phyloP scores from a whole-genome alignment of 306 rosid genomes.

The Cucumis cinereus region DNA sequence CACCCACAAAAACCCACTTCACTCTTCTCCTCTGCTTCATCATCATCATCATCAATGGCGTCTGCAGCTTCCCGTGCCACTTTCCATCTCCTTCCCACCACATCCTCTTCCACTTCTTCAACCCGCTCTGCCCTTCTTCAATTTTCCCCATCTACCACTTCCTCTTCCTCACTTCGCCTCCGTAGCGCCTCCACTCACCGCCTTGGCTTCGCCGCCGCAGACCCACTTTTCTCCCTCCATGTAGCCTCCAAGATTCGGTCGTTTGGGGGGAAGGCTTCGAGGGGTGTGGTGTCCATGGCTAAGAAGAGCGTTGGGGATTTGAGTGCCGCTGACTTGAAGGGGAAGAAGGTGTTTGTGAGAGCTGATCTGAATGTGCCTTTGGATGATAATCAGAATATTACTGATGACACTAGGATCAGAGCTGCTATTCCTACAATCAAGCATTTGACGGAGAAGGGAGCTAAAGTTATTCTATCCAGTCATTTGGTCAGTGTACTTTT shows the following conservation, averaged over 20 bases:
- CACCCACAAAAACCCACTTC: background rate
- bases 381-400: slow-evolving; percentile 76
- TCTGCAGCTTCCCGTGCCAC: slow-evolving; percentile 54
- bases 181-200: slow-evolving; percentile 41
- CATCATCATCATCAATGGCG: slow-evolving; percentile 55
- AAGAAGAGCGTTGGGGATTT: slow-evolving; percentile 90
- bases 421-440: slow-evolving; percentile 96
- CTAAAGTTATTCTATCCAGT: slow-evolving; percentile 86
- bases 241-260: slow-evolving; percentile 51
- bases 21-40: background rate
- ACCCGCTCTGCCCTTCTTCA: slow-evolving; percentile 34
- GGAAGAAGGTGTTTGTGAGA: slow-evolving; percentile 82
- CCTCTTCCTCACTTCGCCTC: slow-evolving; percentile 33
- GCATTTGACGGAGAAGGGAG: slow-evolving; percentile 66
- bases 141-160: slow-evolving; percentile 25
- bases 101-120: slow-evolving; percentile 29
- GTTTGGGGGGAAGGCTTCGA: slow-evolving; percentile 24
- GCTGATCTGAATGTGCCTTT: slow-evolving; percentile 92
- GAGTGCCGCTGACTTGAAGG: slow-evolving; percentile 54
- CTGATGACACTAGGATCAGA: slow-evolving; percentile 89
- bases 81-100: slow-evolving; percentile 50
- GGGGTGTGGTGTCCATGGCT: slow-evolving; percentile 71
- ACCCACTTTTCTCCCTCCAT: slow-evolving; percentile 47
- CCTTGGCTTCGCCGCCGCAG: slow-evolving; percentile 64
- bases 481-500: slow-evolving; percentile 49